A percentile compares a stretch with the other conserved stretches of the same genome.
Evolutionary conservation across 164 flowering plant species (phyloP).

Genomic region (Tetrastigma voinierianum): DNA sequence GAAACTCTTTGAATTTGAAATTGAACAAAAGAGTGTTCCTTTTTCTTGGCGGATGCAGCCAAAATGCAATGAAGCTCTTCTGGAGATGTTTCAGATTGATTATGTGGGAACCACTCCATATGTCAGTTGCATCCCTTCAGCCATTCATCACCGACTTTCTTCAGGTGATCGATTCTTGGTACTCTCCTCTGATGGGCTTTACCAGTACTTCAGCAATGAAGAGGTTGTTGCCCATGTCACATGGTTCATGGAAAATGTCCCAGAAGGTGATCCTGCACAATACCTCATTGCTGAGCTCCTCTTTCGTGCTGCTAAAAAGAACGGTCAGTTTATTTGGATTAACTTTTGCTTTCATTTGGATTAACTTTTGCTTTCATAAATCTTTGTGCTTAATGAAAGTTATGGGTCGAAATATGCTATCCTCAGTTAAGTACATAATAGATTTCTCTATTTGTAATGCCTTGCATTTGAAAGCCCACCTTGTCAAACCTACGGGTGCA

Average conservation of each 20-base stretch:
- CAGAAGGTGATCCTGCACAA: constrained; percentile 82
- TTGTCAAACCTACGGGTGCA: no score
- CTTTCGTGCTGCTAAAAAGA: constrained; percentile 71
- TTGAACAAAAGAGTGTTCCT: background rate
- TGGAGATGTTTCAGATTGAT: constrained; percentile 57
- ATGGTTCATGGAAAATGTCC: constrained; percentile 64
- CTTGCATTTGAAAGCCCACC: background rate
- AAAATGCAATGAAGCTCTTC: constrained; percentile 52
- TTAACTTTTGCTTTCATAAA: constrained; percentile 6
- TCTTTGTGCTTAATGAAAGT: background rate
- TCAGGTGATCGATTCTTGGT: constrained; percentile 64
- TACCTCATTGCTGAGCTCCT: constrained; percentile 66
- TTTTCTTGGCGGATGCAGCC: constrained; percentile 43
- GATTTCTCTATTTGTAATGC: background rate
- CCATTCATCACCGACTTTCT: constrained; percentile 56
- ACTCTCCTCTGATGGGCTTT: constrained; percentile 72
- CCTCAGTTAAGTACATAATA: background rate
- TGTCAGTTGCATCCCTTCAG: constrained; percentile 52
- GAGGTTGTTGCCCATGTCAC: constrained; percentile 70
- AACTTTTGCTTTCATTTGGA: constrained; percentile 1
- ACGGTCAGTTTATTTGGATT: constrained; percentile 40
- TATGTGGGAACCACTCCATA: constrained; percentile 61
- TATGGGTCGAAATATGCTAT: background rate
- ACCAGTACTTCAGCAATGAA: constrained; percentile 72
- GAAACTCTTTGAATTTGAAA: background rate